These are phyloP conservation scores for Cicer cuneatum DNA, from an alignment of 306 rosid species.

Conservation along the genomic window DNA sequence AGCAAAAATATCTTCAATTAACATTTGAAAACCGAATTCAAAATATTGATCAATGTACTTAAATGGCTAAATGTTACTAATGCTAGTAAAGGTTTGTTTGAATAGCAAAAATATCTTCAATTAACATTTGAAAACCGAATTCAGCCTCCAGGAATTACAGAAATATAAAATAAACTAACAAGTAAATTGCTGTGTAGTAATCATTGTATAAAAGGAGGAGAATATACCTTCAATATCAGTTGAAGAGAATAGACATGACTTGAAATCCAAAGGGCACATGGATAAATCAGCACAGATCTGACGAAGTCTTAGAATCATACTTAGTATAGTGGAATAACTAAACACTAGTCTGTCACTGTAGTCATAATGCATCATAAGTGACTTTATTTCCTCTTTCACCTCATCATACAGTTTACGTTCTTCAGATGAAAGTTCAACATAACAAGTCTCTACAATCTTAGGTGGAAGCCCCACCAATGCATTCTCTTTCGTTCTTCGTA, in stretches of 20 bases:
- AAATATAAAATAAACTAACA: slow-evolving; percentile 21
- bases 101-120: background rate
- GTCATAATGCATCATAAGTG: slow-evolving; percentile 38
- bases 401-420: slow-evolving; percentile 74
- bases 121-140: background rate
- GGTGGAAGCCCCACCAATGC: slow-evolving; percentile 69
- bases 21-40: slow-evolving; percentile 6
- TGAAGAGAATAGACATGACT: slow-evolving; percentile 51
- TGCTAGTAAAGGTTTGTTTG: background rate
- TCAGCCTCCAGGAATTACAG: slow-evolving; percentile 18
- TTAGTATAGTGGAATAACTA: slow-evolving; percentile 60
- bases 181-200: slow-evolving; percentile 10
- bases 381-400: slow-evolving; percentile 56
- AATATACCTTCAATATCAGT: slow-evolving; percentile 67
- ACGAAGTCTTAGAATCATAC: slow-evolving; percentile 73
- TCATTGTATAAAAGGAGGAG: background rate
- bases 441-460: slow-evolving; percentile 67
- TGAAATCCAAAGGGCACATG: slow-evolving; percentile 68
- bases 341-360: slow-evolving; percentile 35
- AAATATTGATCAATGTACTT: background rate
- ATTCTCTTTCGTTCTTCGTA: slow-evolving; percentile 78
- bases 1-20: background rate
- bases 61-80: background rate
- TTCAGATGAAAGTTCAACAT: slow-evolving; percentile 68
- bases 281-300: slow-evolving; percentile 78